Base-by-base conservation (phyloP, 306 rosid genomes). In the Astragalus membranaceus region DNA sequence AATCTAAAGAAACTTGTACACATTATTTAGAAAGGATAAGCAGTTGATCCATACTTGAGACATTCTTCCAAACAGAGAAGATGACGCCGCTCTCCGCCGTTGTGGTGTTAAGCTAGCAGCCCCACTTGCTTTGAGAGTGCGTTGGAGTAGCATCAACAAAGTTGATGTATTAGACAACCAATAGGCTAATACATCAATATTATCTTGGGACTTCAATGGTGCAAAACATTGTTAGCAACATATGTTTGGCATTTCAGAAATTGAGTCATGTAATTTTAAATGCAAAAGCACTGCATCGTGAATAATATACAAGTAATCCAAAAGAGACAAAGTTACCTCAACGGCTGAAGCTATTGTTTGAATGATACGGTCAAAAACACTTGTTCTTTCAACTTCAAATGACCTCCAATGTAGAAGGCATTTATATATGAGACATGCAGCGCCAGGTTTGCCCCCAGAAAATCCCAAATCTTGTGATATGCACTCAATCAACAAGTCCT, bases 91-190 rank as follows among this genome's bases (percentile, higher is more conserved):
- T 80, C 99, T 87, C 73, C 99, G 89, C 71, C 99, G 89, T 52
- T 91, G 99, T 55, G 99, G 99, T 61, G 99, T 95, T 89, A 95
- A 80, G 95, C 95, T 91, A 70, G 99, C 99, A 36, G 99, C 99
- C 64, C 99, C 99, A 77, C 85, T 95, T 75, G 97, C 99, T 82
- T 95, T 95, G 53, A 95, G 99, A 7, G 99, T 95, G 73, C 95
- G 99, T 87, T 95, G 99, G 73, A 95, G 99, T 62, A 95, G 88
- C 81, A 91, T 79, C 76, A 95, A 65, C 80, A 95, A 85, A 62
- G 99, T 95, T 13, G 99, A 95, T 78, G 99, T 88, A 82, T 95
- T 95, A 57, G 95, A 87, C 75, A 95, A 85, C 99, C 99, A 95
- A 86, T 95, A 95, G 30, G 96, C 91, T 76, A 91, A 86, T 54